Evolutionary conservation across 371 early-diverging fungal species (phyloP).

Genomic region (Coemansia sp.): DNA sequence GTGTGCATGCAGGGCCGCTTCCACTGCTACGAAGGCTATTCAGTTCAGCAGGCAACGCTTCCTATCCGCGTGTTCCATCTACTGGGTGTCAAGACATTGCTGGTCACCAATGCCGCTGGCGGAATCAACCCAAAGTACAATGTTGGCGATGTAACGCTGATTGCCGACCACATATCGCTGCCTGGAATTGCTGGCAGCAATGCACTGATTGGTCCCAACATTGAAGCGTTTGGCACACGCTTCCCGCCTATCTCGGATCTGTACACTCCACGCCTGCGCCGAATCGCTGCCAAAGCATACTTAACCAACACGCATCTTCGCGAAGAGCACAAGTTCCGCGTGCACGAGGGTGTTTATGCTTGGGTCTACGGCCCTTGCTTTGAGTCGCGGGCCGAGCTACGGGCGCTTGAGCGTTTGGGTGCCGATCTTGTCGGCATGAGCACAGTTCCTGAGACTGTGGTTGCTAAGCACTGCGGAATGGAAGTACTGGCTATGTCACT

Average conservation of each 20-base stretch:
- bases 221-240: slow-evolving; percentile 82
- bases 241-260: slow-evolving; percentile 90
- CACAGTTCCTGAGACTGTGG: slow-evolving; percentile 94
- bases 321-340: slow-evolving; percentile 55
- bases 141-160: slow-evolving; percentile 86
- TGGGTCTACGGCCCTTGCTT: slow-evolving; percentile 89
- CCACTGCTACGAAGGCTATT: slow-evolving; percentile 88
- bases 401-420: slow-evolving; percentile 70
- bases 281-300: slow-evolving; percentile 55
- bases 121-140: slow-evolving; percentile 76
- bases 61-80: slow-evolving; percentile 87
- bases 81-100: slow-evolving; percentile 73
- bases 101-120: slow-evolving; percentile 93
- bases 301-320: slow-evolving; percentile 55
- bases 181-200: slow-evolving; percentile 78
- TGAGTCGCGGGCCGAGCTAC: slow-evolving; percentile 88
- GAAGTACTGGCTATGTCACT: slow-evolving; percentile 82
- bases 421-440: slow-evolving; percentile 95
- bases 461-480: slow-evolving; percentile 89
- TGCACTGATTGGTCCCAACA: slow-evolving; percentile 86
- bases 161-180: slow-evolving; percentile 87
- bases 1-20: slow-evolving; percentile 88
- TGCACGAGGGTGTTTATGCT: slow-evolving; percentile 83
- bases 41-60: slow-evolving; percentile 73
- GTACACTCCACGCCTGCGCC: slow-evolving; percentile 83